Percentiles rank a stretch among this genome's conserved stretches.
phyloP scores from a whole-genome alignment of 1,284 basidiomycete genomes.

The Phellopilus nigrolimitatus region DNA sequence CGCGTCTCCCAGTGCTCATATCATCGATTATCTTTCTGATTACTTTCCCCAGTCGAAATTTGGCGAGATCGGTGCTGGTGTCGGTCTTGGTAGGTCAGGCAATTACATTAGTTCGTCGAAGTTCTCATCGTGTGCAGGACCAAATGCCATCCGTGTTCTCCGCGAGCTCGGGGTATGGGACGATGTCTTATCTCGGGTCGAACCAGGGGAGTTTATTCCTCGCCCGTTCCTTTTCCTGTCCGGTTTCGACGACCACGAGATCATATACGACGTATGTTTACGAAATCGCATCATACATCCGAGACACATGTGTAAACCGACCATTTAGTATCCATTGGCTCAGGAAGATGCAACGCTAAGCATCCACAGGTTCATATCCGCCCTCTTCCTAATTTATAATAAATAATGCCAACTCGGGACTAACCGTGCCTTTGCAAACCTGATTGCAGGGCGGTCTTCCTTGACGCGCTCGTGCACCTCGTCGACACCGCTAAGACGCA shows the following conservation, averaged over 20 bases:
- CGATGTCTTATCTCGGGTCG: constrained; percentile 34
- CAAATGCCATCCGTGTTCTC: constrained; percentile 45
- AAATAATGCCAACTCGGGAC: background rate
- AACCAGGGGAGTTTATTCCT: constrained; percentile 30
- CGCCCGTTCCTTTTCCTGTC: constrained; percentile 39
- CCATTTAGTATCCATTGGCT: constrained; percentile 36
- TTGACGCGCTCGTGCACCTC: constrained; percentile 44
- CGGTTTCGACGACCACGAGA: constrained; percentile 38
- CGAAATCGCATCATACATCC: background rate
- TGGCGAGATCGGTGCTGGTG: constrained; percentile 49
- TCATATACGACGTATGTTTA: constrained; percentile 41
- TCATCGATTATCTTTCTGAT: no score
- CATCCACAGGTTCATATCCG: constrained; percentile 37
- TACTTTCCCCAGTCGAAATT: constrained; percentile 46
- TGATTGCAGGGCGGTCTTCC: constrained; percentile 38
- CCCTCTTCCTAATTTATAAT: no score
- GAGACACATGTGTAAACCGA: background rate
- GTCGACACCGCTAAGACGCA: constrained; percentile 39
- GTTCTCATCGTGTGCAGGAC: constrained; percentile 32
- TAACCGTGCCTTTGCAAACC: no score
- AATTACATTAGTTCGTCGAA: background rate
- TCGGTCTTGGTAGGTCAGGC: constrained; percentile 41
- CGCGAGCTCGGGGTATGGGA: constrained; percentile 40
- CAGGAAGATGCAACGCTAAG: constrained; percentile 33
- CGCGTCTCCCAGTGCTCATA: background rate